phyloP scores from a whole-genome alignment of 306 rosid genomes.

The Aeschynomene evenia region DNA sequence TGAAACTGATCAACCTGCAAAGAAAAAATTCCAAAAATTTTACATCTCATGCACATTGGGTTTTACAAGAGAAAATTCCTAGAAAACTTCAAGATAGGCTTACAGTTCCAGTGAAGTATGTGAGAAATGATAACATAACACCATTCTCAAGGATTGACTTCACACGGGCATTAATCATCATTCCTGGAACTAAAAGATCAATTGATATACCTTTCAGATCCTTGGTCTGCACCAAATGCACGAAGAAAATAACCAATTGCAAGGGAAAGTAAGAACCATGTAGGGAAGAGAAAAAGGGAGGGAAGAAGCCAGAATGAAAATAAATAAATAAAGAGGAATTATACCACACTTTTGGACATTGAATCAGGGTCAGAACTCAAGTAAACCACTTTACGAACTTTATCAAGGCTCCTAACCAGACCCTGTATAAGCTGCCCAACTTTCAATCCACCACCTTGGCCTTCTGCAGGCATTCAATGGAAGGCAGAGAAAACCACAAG shows the following conservation, averaged over 20 bases:
- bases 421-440: constrained; percentile 78
- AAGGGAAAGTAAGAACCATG: constrained; percentile 14
- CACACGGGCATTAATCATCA: constrained; percentile 87
- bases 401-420: constrained; percentile 73
- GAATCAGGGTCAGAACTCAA: constrained; percentile 64
- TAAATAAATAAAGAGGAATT: constrained; percentile 16
- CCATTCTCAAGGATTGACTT: constrained; percentile 89
- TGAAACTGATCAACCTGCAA: constrained; percentile 86
- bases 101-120: constrained; percentile 95
- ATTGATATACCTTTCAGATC: constrained; percentile 86
- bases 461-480: constrained; percentile 40
- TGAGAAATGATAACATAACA: constrained; percentile 83
- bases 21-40: constrained; percentile 13
- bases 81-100: constrained; percentile 35
- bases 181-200: constrained; percentile 90
- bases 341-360: constrained; percentile 79
- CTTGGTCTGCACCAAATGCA: constrained; percentile 62
- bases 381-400: constrained; percentile 73
- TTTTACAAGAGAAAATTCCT: constrained; percentile 10
- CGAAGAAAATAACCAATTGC: constrained; percentile 21
- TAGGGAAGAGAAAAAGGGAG: background rate
- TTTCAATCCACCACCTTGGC: constrained; percentile 41
- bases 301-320: background rate
- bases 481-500: constrained; percentile 1
- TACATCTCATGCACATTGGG: background rate